These are phyloP conservation scores for Hemileccinum impolitum DNA, from an alignment of 768 basidiomycete species.

Conservation along the genomic window DNA sequence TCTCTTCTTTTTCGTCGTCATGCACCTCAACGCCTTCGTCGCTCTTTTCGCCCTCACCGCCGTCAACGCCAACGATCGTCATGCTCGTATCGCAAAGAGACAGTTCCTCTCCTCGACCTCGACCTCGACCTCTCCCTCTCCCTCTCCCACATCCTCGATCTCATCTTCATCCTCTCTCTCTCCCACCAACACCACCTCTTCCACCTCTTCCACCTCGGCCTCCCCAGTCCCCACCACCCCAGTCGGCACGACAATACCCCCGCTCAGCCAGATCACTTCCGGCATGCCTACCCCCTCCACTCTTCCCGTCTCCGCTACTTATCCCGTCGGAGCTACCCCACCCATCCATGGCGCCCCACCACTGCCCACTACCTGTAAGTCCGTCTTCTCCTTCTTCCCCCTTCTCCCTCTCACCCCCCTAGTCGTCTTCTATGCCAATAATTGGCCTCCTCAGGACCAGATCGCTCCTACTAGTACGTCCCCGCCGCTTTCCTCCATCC, in stretches of 20 bases:
- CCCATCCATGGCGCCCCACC: slow-evolving; percentile 63
- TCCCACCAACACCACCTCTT: too few relatives aligned
- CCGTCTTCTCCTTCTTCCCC: accelerated
- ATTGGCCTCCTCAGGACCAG: slow-evolving; percentile 65
- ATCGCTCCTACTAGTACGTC: slow-evolving; percentile 57
- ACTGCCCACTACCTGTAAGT: slow-evolving; percentile 63
- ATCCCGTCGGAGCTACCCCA: slow-evolving; percentile 54
- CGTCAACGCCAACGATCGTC: slow-evolving; percentile 38
- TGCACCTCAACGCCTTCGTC: slow-evolving; percentile 45
- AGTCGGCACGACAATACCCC: slow-evolving; percentile 49
- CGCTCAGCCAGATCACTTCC: slow-evolving; percentile 54
- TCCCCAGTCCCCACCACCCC: slow-evolving; percentile 26
- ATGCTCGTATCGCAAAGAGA: slow-evolving; percentile 39
- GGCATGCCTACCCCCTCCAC: slow-evolving; percentile 59
- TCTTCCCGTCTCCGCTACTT: slow-evolving; percentile 50
- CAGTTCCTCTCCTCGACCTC: slow-evolving; percentile 16
- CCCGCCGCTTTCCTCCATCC: not conserved
- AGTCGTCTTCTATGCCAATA: slow-evolving; percentile 45
- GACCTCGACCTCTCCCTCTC: too few relatives aligned
- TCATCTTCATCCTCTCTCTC: too few relatives aligned
- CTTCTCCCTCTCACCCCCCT: slow-evolving; percentile 1
- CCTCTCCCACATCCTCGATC: too few relatives aligned
- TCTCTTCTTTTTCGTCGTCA: slow-evolving; percentile 20
- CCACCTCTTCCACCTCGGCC: slow-evolving; percentile 1
- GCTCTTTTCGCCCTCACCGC: slow-evolving; percentile 42